Conservation (phyloP, 805 yeast species). For the Sugiyamaella chiloensis region DNA sequence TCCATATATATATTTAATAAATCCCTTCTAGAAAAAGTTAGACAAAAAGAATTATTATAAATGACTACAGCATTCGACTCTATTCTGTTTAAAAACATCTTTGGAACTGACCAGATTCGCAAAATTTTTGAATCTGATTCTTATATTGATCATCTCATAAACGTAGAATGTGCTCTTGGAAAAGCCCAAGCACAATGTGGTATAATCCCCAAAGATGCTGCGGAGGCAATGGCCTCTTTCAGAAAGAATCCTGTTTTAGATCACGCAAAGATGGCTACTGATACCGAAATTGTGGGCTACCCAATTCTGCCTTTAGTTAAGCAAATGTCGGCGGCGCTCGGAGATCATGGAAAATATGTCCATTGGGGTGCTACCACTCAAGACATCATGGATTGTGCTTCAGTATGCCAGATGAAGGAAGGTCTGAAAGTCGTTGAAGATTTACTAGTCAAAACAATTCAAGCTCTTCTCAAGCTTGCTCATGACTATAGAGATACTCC, state of each 20-base stretch:
- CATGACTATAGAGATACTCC: not conserved
- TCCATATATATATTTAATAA: no score
- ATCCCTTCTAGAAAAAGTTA: constrained; percentile 4
- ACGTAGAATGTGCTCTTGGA: constrained; percentile 4
- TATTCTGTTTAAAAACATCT: not conserved
- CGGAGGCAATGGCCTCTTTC: not conserved
- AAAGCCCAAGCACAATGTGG: constrained; percentile 1
- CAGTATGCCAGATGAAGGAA: constrained; percentile 2
- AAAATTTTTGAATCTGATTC: not conserved
- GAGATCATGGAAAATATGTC: constrained; percentile 4
- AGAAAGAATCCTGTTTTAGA: not conserved
- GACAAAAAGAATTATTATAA: not conserved
- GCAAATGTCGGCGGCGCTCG: constrained; percentile 4
- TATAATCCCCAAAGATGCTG: constrained; percentile 4
- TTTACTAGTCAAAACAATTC: not conserved
- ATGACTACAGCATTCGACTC: constrained; percentile 4
- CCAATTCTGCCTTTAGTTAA: constrained; percentile 4
- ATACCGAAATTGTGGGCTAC: constrained; percentile 6
- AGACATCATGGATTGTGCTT: constrained; percentile 6
- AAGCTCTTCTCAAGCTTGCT: not conserved
- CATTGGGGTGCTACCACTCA: constrained; percentile 10
- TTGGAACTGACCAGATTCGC: constrained; percentile 3
- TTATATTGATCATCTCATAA: constrained; percentile 1
- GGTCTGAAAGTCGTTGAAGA: constrained; percentile 3
- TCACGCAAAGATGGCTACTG: not conserved